phyloP scores from a whole-genome alignment of 2,329 filamentous ascomycete genomes.

The Fusarium dimerum region DNA sequence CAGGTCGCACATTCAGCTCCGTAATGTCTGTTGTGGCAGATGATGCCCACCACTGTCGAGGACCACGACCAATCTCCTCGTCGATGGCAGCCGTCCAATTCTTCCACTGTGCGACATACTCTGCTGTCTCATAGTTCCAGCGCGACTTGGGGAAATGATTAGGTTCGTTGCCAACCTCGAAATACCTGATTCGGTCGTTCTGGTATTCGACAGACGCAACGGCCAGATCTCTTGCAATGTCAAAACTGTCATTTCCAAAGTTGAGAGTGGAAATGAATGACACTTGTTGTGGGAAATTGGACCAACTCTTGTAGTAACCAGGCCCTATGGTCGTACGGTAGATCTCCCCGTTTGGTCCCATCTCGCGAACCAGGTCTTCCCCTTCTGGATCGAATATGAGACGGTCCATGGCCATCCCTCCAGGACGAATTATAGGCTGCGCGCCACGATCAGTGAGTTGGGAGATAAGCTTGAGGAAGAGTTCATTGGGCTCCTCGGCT shows the following conservation, averaged over 20 bases:
- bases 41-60: conserved; percentile 16
- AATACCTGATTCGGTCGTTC: conserved; percentile 13
- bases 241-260: conserved; percentile 18
- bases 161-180: conserved; percentile 19
- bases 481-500: conserved; percentile 11
- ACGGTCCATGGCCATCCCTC: conserved; percentile 23
- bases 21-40: conserved; percentile 20
- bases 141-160: conserved; percentile 11
- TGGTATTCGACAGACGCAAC: conserved; percentile 12
- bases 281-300: conserved; percentile 15
- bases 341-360: conserved; percentile 10
- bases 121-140: conserved; percentile 12
- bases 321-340: conserved; percentile 6
- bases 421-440: conserved; percentile 14
- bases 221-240: conserved; percentile 16
- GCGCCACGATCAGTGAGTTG: conserved; percentile 14
- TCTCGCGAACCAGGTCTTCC: conserved; percentile 14
- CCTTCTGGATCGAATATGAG: conserved; percentile 17
- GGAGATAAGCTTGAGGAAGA: conserved; percentile 12
- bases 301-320: conserved; percentile 6
- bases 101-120: conserved; percentile 14
- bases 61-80: background rate
- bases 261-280: conserved; percentile 20
- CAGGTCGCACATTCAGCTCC: conserved; percentile 13
- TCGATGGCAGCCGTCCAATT: conserved; percentile 6